Evolutionary conservation across 1,284 basidiomycete genomes (phyloP).

Genomic region (Naganishia cerealis): DNA sequence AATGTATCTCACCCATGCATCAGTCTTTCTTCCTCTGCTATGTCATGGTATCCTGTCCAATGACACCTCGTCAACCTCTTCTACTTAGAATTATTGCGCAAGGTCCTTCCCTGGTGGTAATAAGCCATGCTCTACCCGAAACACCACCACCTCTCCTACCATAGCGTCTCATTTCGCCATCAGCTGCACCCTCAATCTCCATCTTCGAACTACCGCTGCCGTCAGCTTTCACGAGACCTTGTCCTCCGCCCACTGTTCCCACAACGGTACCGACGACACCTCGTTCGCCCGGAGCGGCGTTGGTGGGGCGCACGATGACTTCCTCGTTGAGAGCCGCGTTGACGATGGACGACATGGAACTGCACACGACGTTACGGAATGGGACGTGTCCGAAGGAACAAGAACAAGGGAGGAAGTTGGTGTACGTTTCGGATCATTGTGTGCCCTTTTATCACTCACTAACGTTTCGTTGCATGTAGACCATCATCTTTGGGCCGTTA

Average conservation of each 20-base stretch:
- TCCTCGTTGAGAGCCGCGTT: not conserved
- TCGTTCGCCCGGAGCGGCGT: not conserved
- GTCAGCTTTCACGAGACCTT: not conserved
- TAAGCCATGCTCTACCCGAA: not conserved
- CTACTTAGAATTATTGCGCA: too few species aligned
- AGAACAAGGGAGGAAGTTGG: slow-evolving; percentile 52
- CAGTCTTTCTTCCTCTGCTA: too few species aligned
- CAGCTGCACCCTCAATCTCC: slow-evolving; percentile 6
- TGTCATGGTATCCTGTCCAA: too few species aligned
- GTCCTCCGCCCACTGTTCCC: too few species aligned
- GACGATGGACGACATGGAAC: slow-evolving; percentile 7
- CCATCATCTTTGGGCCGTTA: slow-evolving; percentile 47
- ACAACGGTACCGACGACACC: slow-evolving; percentile 13
- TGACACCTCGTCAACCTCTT: too few species aligned
- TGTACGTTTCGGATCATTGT: slow-evolving; percentile 32
- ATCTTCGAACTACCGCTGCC: slow-evolving; percentile 4
- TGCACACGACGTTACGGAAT: not conserved
- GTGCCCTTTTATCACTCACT: slow-evolving; percentile 13
- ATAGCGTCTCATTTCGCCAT: not conserved
- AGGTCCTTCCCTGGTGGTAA: too few species aligned
- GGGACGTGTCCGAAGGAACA: not conserved
- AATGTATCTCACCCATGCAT: too few species aligned
- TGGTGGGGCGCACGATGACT: slow-evolving; percentile 3
- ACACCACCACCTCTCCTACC: not conserved
- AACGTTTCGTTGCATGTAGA: slow-evolving; percentile 29